Base-by-base conservation (phyloP, 1,139 yeast species). In the Pichia sp. region DNA sequence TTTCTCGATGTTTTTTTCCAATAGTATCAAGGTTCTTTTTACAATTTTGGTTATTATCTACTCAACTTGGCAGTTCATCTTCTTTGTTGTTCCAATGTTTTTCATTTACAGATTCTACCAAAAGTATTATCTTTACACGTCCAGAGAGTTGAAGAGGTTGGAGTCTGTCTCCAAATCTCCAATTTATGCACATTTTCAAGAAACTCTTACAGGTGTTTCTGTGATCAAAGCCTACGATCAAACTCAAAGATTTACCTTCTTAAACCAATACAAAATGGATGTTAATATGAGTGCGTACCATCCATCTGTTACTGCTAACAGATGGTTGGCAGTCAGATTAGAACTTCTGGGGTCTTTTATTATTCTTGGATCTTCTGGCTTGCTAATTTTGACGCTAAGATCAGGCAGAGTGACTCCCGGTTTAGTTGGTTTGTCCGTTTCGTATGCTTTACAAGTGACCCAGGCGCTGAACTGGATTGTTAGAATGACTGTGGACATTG, bases 401-500 rank as follows among this genome's bases (percentile, higher is more conserved):
- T 74, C 79, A 16, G 95, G 96, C 11, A 70, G 75, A 34, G 77
- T 90, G 46, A 81, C 92, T 26, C 90, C 97, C 16, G 98, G 98
- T 72, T 74, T 87, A 68, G 92, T 92, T 67, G 99, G 98, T 77
- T 77, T 93, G 63, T 87, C 97, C 29, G 88, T 93, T 61, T 87
- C 96, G 48, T 93, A 93, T 70, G 93, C 98, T 4, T 78, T 93
- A 62, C 96, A 90, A 71, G 80, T 90, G 58, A 93, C 98, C 0
- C 97, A 92, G 72, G 80, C 96, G 0, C 79, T 93, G 72, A 92
- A 92, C 72, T 92, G 98, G 98, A 90, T 92, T 71, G 97, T 93
- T 40, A 80, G 98, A 73, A 92, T 92, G 98, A 90, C 97, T 0
- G 98, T 92, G 54, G 98, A 92, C 66, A 96, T 93, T 52, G 99